Conservation (phyloP, 176 grass and related monocot genomes). For the Pontederia crassipes region DNA sequence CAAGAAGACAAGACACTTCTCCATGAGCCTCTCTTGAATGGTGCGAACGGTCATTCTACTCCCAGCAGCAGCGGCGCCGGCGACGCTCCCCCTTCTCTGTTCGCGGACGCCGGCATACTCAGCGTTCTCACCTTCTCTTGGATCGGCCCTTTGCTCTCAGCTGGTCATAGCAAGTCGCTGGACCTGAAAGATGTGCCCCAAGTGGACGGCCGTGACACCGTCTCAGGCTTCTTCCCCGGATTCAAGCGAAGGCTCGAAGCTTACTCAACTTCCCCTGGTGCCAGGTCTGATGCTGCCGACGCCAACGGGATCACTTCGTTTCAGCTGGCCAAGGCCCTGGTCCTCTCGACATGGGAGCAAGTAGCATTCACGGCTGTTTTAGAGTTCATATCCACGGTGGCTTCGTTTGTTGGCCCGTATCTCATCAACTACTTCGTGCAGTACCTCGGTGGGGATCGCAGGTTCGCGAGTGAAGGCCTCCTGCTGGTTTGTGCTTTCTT, state of each 20-base stretch:
- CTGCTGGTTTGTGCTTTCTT: constrained; percentile 6
- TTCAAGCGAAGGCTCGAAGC: constrained; percentile 4
- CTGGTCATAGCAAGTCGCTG: constrained; percentile 2
- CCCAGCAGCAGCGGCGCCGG: background rate
- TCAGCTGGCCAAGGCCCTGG: background rate
- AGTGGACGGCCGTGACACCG: background rate
- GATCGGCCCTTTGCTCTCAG: constrained; percentile 12
- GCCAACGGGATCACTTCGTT: background rate
- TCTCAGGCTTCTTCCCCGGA: background rate
- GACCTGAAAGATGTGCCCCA: constrained; percentile 7
- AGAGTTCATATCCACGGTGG: background rate
- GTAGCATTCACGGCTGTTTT: background rate
- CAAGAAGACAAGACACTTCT: no score
- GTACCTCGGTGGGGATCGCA: background rate
- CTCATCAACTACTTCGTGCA: constrained; percentile 1
- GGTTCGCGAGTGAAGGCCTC: background rate
- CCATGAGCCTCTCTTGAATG: no score
- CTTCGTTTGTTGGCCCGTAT: constrained; percentile 5
- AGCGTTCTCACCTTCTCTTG: constrained; percentile 13
- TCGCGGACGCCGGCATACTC: background rate
- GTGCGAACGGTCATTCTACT: no score
- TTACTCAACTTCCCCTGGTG: background rate
- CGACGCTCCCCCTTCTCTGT: background rate
- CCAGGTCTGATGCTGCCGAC: background rate
- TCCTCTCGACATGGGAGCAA: background rate